These are phyloP conservation scores for Saprolegnia diclina DNA, from an alignment of 352 stramenopile species.

Conservation along the genomic window DNA sequence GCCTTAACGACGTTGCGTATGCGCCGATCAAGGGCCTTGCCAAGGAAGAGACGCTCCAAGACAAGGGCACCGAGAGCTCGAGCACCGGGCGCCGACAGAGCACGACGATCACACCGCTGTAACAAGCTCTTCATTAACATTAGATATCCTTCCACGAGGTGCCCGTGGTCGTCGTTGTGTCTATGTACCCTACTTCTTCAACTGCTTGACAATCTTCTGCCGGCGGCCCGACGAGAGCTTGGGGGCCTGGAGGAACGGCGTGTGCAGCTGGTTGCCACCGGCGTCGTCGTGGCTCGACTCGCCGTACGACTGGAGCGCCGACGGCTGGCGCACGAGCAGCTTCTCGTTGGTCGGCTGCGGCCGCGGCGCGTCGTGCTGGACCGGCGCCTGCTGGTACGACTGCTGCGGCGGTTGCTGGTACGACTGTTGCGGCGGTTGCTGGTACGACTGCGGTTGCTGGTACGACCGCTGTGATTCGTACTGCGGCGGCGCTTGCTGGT, in stretches of 20 bases:
- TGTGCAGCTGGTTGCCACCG: conserved; percentile 68
- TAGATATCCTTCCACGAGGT: too few relatives aligned
- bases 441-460: conserved; percentile 22
- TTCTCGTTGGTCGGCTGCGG: conserved; percentile 4
- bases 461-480: conserved; percentile 17
- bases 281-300: conserved; percentile 33
- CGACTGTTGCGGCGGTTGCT: conserved; percentile 22
- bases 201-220: conserved; percentile 85
- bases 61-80: neutral
- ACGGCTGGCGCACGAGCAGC: conserved; percentile 34
- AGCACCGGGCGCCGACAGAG: neutral
- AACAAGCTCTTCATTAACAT: neutral
- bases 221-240: conserved; percentile 78
- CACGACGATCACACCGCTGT: neutral
- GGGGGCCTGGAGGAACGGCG: conserved; percentile 77
- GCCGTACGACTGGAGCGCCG: conserved; percentile 56
- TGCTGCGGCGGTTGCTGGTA: conserved; percentile 33
- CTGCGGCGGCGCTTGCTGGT: conserved; percentile 25
- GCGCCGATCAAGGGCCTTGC: neutral
- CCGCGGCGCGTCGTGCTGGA: neutral
- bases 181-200: conserved; percentile 63
- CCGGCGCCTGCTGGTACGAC: too few relatives aligned
- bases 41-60: neutral
- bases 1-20: neutral
- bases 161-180: too few relatives aligned